Base-by-base conservation (phyloP, 345 rosid genomes). In the Corchorus capsularis region DNA sequence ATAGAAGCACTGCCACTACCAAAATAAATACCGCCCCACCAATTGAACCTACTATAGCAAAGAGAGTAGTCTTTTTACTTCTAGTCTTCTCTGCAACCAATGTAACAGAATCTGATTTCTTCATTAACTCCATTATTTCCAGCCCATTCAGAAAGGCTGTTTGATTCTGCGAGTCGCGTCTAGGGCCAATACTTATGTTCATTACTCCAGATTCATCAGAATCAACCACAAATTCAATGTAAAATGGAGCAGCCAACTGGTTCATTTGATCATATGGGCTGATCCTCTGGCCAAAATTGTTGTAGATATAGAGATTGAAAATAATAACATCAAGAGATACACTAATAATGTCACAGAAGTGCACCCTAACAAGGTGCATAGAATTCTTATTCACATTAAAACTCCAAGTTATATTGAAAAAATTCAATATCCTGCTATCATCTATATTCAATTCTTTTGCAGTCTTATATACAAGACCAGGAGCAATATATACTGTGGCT, bases 301-400 rank as follows among this genome's bases (percentile, higher is more conserved):
- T 71, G 54, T 74, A 72, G 15, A 93, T 57, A 49, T 72, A 86
- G 20, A 91, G 85, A 67, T 39, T 4, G 67, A 72, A 75, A 91
- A 84, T 9, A 2, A 7, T 0, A 67, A 0, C 54, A n/a, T 79
- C 45, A 22, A 3, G 22, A 0, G 77, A 4, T 4, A 0, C 0
- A 22, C 83, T 77, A 32, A 79, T 5, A 16, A 86, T 50, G 78
- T 93, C 90, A 49, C 88, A 88, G 73, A 93, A 92, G 67, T 93
- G 90, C 57, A 73, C 50, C 71, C 92, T 81, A 73, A 89, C 80
- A 22, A 89, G 81, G 67, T 88, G 81, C 4, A 0, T 75, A 43
- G 83, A 52, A 45, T 87, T 83, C 56, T 20, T 77, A 3, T 72
- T 81, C 53, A 88, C 96, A n/a, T 69, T 60, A 35, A 87, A 87